Percentiles rank a stretch among this genome's conserved stretches.
Evolutionary conservation across 768 basidiomycete species (phyloP).

Genomic region (Dictyophora rubrovolvata): DNA sequence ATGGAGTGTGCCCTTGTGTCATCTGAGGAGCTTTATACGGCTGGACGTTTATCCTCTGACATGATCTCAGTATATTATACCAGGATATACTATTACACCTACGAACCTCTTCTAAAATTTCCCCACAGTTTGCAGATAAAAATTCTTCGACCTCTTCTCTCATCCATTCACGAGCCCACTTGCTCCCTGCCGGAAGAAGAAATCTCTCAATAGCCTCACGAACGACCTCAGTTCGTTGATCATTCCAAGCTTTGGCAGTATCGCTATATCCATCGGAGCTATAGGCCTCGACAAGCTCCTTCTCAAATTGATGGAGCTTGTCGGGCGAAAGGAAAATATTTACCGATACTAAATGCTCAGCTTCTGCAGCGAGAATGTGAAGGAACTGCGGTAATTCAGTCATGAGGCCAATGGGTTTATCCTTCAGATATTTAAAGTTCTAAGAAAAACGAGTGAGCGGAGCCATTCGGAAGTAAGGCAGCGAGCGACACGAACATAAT

Average conservation of each 20-base stretch:
- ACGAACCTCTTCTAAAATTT: constrained; percentile 60
- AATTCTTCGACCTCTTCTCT: constrained; percentile 85
- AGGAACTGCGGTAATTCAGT: constrained; percentile 70
- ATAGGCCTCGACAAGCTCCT: constrained; percentile 70
- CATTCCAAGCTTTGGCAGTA: constrained; percentile 85
- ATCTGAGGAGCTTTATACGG: constrained; percentile 57
- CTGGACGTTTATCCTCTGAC: constrained; percentile 73
- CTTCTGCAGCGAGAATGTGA: constrained; percentile 82
- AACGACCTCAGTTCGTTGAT: constrained; percentile 66
- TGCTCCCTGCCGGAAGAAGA: constrained; percentile 75
- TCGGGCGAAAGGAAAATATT: constrained; percentile 56
- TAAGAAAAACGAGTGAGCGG: constrained; percentile 23
- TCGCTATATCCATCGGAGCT: constrained; percentile 78
- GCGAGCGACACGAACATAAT: constrained; percentile 26
- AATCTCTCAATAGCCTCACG: constrained; percentile 70
- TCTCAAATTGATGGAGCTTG: constrained; percentile 57
- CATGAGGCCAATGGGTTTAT: constrained; percentile 69
- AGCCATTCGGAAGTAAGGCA: constrained; percentile 17
- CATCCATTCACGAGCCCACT: constrained; percentile 83
- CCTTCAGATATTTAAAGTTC: constrained; percentile 90
- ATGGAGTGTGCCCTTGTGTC: constrained; percentile 59
- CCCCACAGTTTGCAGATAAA: constrained; percentile 57
- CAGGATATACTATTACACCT: not conserved
- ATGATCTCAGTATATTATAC: constrained; percentile 11
- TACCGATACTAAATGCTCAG: constrained; percentile 77